Evolutionary conservation across 1,139 yeast species (phyloP).

Genomic region (Pichia sp.): DNA sequence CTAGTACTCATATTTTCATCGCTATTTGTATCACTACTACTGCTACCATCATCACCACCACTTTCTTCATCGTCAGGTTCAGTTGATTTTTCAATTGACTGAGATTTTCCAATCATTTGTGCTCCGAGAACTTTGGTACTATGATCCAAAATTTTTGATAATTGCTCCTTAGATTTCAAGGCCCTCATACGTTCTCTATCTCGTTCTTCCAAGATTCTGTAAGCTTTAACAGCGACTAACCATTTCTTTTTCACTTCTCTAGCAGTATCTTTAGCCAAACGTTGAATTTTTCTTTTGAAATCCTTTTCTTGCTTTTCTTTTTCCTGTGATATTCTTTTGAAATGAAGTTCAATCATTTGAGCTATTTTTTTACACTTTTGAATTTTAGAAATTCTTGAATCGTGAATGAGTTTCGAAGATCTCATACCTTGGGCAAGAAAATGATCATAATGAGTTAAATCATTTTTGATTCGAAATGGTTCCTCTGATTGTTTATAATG

Average conservation of each 20-base stretch:
- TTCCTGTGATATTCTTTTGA: slow-evolving; percentile 79
- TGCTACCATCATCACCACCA: slow-evolving; percentile 24
- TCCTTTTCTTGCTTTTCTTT: slow-evolving; percentile 74
- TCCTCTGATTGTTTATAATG: slow-evolving; percentile 35
- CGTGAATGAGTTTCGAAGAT: slow-evolving; percentile 65
- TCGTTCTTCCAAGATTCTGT: slow-evolving; percentile 40
- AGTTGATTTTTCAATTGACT: slow-evolving; percentile 9
- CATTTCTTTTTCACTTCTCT: slow-evolving; percentile 86
- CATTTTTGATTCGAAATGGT: slow-evolving; percentile 35
- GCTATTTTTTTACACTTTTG: slow-evolving; percentile 70
- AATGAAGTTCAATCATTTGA: slow-evolving; percentile 78
- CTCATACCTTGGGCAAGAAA: slow-evolving; percentile 68
- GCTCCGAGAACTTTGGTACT: slow-evolving; percentile 88
- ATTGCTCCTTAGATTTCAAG: slow-evolving; percentile 77
- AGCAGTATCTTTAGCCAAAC: slow-evolving; percentile 70
- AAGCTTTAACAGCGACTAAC: slow-evolving; percentile 84
- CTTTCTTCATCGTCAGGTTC: slow-evolving; percentile 14
- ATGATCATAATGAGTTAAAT: slow-evolving; percentile 61
- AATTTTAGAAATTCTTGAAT: slow-evolving; percentile 56
- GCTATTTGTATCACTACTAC: slow-evolving; percentile 22
- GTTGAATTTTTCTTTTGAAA: slow-evolving; percentile 57
- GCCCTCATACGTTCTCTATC: slow-evolving; percentile 66
- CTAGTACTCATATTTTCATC: slow-evolving; percentile 14
- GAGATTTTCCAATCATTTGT: slow-evolving; percentile 44
- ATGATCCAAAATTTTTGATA: slow-evolving; percentile 83